phyloP scores from a whole-genome alignment of 495 filamentous ascomycete genomes.

The Talaromyces liani region DNA sequence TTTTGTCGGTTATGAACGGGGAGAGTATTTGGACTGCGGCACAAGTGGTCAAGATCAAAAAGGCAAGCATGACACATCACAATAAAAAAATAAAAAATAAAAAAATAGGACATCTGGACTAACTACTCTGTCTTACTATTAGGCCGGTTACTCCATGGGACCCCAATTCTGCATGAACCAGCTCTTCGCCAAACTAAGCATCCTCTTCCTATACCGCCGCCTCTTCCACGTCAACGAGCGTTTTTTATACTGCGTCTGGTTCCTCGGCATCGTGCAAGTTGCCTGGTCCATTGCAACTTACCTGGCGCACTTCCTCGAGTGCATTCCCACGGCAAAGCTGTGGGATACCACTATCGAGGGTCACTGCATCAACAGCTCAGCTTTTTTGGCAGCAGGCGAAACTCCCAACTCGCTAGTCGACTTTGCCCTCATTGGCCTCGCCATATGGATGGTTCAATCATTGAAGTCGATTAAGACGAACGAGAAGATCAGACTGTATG shows the following conservation, averaged over 20 bases:
- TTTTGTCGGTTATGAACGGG: conserved; percentile 5
- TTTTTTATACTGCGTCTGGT: conserved; percentile 4
- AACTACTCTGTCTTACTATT: background rate
- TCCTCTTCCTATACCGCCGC: conserved; percentile 8
- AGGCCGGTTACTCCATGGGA: conserved; percentile 7
- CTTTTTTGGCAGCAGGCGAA: conserved; percentile 3
- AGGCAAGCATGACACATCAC: background rate
- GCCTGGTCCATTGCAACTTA: conserved; percentile 6
- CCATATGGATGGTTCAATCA: conserved; percentile 7
- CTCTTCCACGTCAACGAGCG: conserved; percentile 5
- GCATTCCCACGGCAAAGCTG: conserved; percentile 1
- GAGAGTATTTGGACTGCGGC: background rate
- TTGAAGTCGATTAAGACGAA: background rate
- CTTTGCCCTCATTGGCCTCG: conserved; percentile 8
- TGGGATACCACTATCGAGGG: background rate
- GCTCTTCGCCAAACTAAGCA: conserved; percentile 8
- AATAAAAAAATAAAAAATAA: background rate
- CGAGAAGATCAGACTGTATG: background rate
- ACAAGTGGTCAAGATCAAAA: conserved; percentile 3
- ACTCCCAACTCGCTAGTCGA: conserved; percentile 3
- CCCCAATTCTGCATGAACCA: conserved; percentile 8
- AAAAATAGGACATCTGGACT: background rate
- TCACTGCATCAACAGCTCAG: conserved; percentile 4
- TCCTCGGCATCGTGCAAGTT: background rate
- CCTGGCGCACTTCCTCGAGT: conserved; percentile 2